Conservation (phyloP, 208 protist genomes). For the Leishmania major region DNA sequence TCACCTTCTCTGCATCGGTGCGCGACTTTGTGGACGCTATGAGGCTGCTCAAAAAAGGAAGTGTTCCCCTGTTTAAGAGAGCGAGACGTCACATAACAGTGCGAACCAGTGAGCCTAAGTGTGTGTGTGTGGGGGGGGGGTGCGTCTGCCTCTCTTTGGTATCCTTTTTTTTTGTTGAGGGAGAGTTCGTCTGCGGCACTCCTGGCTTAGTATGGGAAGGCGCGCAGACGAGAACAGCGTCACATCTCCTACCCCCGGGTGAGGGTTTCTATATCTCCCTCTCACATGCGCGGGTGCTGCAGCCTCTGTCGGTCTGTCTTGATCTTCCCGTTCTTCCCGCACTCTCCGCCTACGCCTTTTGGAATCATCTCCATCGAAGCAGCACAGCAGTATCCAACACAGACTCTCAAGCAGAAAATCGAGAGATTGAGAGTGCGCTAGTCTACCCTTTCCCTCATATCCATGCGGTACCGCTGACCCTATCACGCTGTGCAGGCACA, state of each 20-base stretch:
- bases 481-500: neutral
- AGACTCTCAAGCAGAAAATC: neutral
- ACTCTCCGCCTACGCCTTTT: neutral
- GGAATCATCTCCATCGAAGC: neutral
- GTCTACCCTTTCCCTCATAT: neutral
- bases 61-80: neutral
- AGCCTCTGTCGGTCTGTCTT: neutral
- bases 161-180: neutral
- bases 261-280: neutral
- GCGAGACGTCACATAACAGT: neutral
- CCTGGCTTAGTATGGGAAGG: neutral
- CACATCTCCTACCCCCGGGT: neutral
- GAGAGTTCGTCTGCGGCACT: neutral
- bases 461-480: neutral
- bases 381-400: neutral
- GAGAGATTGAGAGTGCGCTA: neutral
- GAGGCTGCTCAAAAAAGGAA: neutral
- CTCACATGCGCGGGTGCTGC: neutral
- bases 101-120: neutral
- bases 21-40: neutral
- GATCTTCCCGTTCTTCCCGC: neutral
- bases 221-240: neutral
- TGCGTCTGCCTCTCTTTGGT: neutral
- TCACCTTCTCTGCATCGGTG: neutral
- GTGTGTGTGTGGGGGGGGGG: neutral